These are phyloP conservation scores for Cerioporus squamosus DNA, from an alignment of 1,284 basidiomycete species.

Conservation along the genomic window DNA sequence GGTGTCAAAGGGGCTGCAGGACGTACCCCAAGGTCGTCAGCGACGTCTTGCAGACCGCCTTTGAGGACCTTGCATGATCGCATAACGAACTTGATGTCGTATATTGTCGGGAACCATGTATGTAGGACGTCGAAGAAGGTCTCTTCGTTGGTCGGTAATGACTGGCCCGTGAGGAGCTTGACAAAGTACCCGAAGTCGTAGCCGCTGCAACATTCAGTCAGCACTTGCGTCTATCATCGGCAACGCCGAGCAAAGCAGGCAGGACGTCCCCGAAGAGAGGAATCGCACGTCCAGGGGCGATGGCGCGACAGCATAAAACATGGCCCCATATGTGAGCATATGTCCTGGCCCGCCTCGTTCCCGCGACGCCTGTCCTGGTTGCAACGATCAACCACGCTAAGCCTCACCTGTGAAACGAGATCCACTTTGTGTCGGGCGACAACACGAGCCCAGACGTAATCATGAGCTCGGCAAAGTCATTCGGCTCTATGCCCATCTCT, in stretches of 20 bases:
- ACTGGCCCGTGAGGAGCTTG: slow-evolving; percentile 89
- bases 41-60: slow-evolving; percentile 95
- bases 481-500: slow-evolving; percentile 90
- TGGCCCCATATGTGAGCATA: slow-evolving; percentile 5
- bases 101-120: slow-evolving; percentile 96
- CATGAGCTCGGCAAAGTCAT: slow-evolving; percentile 96
- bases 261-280: background rate
- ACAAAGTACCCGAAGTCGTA: slow-evolving; percentile 99
- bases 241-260: slow-evolving; percentile 1
- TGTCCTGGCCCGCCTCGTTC: slow-evolving; percentile 7
- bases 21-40: slow-evolving; percentile 87
- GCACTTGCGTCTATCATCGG: background rate
- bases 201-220: slow-evolving; percentile 59
- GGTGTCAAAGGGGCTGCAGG: slow-evolving; percentile 18
- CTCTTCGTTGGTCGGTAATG: slow-evolving; percentile 88
- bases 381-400: slow-evolving; percentile 14
- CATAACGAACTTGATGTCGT: slow-evolving; percentile 98
- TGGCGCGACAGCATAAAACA: background rate
- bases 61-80: slow-evolving; percentile 87
- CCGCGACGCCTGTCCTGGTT: slow-evolving; percentile 19
- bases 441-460: slow-evolving; percentile 96
- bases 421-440: slow-evolving; percentile 92
- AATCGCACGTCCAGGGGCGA: too few species aligned
- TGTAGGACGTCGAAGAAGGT: slow-evolving; percentile 89
- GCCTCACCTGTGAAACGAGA: slow-evolving; percentile 96